Conservation (phyloP, 306 rosid genomes). For the Begonia fuchsioides region DNA sequence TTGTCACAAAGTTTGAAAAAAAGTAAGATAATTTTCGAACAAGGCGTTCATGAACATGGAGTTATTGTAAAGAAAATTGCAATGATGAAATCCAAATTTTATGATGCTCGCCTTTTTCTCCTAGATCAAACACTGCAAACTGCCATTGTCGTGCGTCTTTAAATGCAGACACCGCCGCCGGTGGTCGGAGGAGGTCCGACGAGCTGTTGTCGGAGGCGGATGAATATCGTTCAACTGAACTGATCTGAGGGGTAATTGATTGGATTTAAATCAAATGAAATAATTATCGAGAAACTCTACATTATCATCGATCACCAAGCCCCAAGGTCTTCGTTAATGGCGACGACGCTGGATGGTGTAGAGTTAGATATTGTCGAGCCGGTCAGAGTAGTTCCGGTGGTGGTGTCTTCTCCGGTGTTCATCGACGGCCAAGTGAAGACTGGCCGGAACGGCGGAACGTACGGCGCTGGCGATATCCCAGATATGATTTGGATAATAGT, state of each 20-base stretch:
- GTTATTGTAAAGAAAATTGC: too few species aligned
- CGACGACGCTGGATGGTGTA: neutral
- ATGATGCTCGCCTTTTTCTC: too few species aligned
- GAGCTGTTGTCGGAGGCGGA: too few species aligned
- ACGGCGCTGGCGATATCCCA: constrained; percentile 18
- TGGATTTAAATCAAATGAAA: too few species aligned
- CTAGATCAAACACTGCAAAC: too few species aligned
- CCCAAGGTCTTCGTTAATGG: neutral
- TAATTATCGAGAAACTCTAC: neutral
- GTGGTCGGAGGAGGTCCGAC: neutral
- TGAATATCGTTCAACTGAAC: too few species aligned
- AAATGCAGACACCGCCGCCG: constrained; percentile 9
- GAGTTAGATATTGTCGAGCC: constrained; percentile 2
- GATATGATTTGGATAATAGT: constrained; percentile 29
- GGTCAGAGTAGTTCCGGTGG: constrained; percentile 2
- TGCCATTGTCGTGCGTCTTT: constrained; percentile 2
- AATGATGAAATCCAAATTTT: too few species aligned
- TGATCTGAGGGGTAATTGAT: too few species aligned
- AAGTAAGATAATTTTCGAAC: too few species aligned
- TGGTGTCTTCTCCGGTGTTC: neutral
- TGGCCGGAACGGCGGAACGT: constrained; percentile 33
- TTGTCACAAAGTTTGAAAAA: too few species aligned
- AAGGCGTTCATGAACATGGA: too few species aligned
- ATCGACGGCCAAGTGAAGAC: constrained; percentile 31
- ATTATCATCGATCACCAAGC: neutral